Base-by-base conservation (phyloP, 2,329 filamentous ascomycete species). In the Periconia sp. region DNA sequence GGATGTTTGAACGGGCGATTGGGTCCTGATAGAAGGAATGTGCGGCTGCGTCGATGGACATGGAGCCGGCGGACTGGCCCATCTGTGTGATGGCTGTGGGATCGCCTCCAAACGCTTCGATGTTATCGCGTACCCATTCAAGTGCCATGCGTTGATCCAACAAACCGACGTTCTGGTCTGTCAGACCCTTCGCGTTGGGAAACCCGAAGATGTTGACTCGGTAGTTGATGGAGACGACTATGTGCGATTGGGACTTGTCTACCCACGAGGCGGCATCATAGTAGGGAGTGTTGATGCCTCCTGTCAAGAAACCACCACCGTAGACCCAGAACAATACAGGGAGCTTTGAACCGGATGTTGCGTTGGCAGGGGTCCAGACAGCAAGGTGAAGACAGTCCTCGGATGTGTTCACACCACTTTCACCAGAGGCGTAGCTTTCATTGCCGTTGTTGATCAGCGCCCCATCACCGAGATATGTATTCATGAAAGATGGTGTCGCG, bases 371-470 rank as follows among this genome's bases (percentile, higher is more conserved):
- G 6, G 75, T 65, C 77, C 77, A 80, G 19, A 81, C 64, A 17
- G 74, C 75, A 8, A 79, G 58, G 27, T 72, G 73, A n/a, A 81
- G 61, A 54, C 78, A 81, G 58, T 80, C 77, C 55, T 78, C 76
- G 10, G 55, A 58, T 6, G 55, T 58, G 20, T 37, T 53, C 44
- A 46, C 53, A 9, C 52, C 55, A 17, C 50, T 47, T 8, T 53
- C 57, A 19, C 50, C 59, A 15, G 53, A 61, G 20, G 50, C 54
- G 50, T 59, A 58, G 50, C 62, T 66, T 59, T 75, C 65, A 20
- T 66, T 62, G 42, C 65, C 61, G 18, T 71, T 65, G 31, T 65
- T 56, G 51, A 75, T 62, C 31, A 72, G 62, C 55, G 70, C 63
- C 48, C 66, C 65, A 42, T 70, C 64, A 50, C 68, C 65, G 8